A percentile compares a stretch with the other conserved stretches of the same genome.
phyloP scores from a whole-genome alignment of 306 rosid species.

The Lagenaria siceraria region DNA sequence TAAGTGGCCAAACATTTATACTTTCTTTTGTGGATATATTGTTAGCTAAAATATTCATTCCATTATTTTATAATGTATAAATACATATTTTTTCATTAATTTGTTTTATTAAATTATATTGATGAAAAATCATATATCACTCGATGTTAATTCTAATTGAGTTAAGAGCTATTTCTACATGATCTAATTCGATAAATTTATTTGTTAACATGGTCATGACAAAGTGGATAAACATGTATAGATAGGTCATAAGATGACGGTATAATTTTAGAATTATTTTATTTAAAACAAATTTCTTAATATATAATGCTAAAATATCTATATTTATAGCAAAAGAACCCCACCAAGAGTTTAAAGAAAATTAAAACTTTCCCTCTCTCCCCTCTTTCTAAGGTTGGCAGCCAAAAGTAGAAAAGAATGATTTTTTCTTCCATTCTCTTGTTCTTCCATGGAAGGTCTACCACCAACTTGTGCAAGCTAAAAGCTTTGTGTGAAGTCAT shows the following conservation, averaged over 20 bases:
- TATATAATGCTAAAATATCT: neutral
- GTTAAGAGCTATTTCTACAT: no score
- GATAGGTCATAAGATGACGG: neutral
- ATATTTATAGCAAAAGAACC: neutral
- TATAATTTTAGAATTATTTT: neutral
- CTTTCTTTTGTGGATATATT: no score
- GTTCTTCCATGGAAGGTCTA: neutral
- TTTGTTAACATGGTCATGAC: no score
- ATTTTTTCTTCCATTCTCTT: neutral
- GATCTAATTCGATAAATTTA: no score
- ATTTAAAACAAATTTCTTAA: neutral
- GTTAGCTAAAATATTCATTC: neutral
- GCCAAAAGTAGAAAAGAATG: neutral
- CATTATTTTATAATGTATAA: neutral
- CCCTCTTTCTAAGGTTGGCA: neutral
- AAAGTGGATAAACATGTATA: neutral
- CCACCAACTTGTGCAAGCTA: neutral
- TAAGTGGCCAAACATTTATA: no score
- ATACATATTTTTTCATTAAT: no score
- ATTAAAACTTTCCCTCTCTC: neutral
- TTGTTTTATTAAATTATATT: no score
- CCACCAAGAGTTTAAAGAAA: neutral
- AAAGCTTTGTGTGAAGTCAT: neutral
- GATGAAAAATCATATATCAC: no score
- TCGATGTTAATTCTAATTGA: no score